phyloP scores from a whole-genome alignment of 306 rosid species.

The Fagus sylvatica region DNA sequence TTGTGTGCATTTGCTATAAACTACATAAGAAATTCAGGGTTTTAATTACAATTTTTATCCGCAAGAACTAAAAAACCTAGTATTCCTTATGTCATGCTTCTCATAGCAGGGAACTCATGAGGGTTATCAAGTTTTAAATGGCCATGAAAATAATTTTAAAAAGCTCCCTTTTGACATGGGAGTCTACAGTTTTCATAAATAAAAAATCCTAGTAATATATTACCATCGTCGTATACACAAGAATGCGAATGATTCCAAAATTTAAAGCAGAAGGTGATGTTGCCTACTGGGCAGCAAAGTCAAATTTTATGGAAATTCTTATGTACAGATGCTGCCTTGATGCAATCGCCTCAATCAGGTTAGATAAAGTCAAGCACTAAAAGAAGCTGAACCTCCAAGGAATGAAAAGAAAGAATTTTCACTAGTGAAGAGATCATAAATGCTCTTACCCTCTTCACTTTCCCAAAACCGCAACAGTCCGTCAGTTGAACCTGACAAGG shows the following conservation, averaged over 20 bases:
- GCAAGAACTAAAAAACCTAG: neutral
- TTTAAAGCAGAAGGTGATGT: neutral
- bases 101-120: neutral
- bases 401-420: slow-evolving; percentile 16
- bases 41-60: neutral
- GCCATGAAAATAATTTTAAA: neutral
- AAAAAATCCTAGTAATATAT: too few species aligned
- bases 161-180: neutral
- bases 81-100: neutral
- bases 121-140: neutral
- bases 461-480: slow-evolving; percentile 98
- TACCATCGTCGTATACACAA: neutral
- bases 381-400: slow-evolving; percentile 16
- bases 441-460: slow-evolving; percentile 79
- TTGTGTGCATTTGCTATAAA: neutral
- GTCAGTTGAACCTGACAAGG: slow-evolving; percentile 84
- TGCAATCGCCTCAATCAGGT: slow-evolving; percentile 14
- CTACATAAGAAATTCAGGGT: neutral
- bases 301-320: neutral
- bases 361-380: slow-evolving; percentile 1
- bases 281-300: neutral
- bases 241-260: neutral
- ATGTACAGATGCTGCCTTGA: slow-evolving; percentile 13
- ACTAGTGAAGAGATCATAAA: slow-evolving; percentile 21
- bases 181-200: neutral